Evolutionary conservation across 1,139 yeast species (phyloP).

Genomic region (Pichia sp.): DNA sequence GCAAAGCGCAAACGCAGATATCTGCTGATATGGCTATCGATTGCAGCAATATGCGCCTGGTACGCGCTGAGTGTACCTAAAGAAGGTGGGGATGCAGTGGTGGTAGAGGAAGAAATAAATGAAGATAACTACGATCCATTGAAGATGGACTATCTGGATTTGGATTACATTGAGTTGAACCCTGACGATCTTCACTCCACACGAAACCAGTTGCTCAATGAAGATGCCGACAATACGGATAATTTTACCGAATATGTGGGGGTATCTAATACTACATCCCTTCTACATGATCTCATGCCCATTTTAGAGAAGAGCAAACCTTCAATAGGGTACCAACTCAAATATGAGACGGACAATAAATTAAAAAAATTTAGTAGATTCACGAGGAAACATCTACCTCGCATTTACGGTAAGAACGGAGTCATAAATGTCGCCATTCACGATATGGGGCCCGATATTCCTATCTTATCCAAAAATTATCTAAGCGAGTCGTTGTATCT

Average conservation of each 20-base stretch:
- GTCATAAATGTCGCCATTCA: constrained; percentile 25
- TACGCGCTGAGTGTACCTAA: too few species aligned
- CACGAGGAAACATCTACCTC: constrained; percentile 3
- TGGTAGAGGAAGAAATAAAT: neutral
- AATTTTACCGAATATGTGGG: neutral
- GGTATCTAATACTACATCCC: neutral
- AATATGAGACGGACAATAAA: constrained; percentile 1
- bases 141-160: too few species aligned
- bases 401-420: constrained; percentile 23
- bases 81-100: too few species aligned
- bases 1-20: too few species aligned
- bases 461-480: constrained; percentile 38
- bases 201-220: too few species aligned
- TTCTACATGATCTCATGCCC: constrained; percentile 2
- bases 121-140: neutral
- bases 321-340: constrained; percentile 5
- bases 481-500: constrained; percentile 49
- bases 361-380: constrained; percentile 1
- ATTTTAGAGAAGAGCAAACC: constrained; percentile 7
- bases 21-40: too few species aligned
- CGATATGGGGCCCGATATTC: constrained; percentile 21
- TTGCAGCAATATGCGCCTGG: too few species aligned
- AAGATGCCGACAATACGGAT: neutral
- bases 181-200: too few species aligned
- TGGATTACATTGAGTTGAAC: too few species aligned